Conservation (phyloP, 805 yeast genomes). For the Komagataella ulmi region DNA sequence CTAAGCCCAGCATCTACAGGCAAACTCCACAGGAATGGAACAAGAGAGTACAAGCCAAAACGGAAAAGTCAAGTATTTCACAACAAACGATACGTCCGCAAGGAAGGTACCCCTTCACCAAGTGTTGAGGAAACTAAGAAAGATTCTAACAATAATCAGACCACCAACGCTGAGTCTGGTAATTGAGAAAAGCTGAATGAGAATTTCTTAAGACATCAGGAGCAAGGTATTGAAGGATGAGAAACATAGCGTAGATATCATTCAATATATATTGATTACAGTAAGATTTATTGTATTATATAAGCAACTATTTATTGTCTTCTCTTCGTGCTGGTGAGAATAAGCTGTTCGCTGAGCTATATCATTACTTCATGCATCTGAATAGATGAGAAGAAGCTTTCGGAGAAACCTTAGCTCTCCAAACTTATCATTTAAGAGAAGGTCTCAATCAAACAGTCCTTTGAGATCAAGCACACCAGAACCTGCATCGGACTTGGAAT, state of each 20-base stretch:
- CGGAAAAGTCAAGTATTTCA: not conserved
- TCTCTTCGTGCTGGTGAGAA: too few species aligned
- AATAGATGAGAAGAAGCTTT: not conserved
- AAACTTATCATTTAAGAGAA: not conserved
- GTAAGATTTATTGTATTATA: too few species aligned
- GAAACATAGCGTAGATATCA: not conserved
- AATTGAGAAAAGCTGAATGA: not conserved
- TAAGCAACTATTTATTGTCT: not conserved
- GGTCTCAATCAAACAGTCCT: not conserved
- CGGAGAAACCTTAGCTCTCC: not conserved
- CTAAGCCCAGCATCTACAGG: not conserved
- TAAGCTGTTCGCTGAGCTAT: too few species aligned
- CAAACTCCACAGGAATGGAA: not conserved
- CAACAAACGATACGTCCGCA: not conserved
- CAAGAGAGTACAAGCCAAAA: not conserved
- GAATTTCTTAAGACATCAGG: not conserved
- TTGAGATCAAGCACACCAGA: not conserved
- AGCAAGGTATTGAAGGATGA: not conserved
- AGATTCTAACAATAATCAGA: not conserved
- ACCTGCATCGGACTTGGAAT: not conserved
- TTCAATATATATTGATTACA: not conserved
- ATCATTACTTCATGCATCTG: not conserved
- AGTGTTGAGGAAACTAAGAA: not conserved
- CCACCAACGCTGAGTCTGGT: not conserved
- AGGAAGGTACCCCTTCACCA: not conserved